phyloP scores from a whole-genome alignment of 2,329 filamentous ascomycete genomes.

The Aschersonia sp. region DNA sequence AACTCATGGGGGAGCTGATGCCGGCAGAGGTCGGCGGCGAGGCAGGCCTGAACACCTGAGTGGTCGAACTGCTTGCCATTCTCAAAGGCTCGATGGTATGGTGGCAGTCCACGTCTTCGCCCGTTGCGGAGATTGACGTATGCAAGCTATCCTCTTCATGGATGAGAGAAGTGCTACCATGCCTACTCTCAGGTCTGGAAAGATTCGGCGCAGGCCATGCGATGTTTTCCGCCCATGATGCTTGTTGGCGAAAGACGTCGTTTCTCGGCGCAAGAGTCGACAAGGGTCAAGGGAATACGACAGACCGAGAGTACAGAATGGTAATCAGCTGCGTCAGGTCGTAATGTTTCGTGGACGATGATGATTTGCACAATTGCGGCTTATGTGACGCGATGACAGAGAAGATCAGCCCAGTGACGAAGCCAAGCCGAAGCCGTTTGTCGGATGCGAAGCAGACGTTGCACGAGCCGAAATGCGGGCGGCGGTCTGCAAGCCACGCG shows the following conservation, averaged over 20 bases:
- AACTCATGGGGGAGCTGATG: conserved; percentile 9
- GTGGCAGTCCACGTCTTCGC: too few relatives aligned
- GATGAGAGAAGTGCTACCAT: background rate
- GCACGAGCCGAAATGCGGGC: background rate
- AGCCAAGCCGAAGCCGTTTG: background rate
- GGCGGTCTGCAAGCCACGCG: conserved; percentile 2
- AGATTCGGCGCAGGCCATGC: conserved; percentile 1
- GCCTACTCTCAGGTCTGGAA: conserved; percentile 3
- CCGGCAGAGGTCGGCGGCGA: conserved; percentile 3
- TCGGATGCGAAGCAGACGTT: background rate
- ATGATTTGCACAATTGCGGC: background rate
- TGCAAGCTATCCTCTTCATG: background rate
- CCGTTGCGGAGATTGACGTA: background rate
- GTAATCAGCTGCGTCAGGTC: too few relatives aligned
- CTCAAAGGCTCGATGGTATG: background rate
- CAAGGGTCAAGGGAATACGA: too few relatives aligned
- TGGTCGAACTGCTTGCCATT: conserved; percentile 16
- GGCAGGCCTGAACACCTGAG: conserved; percentile 15
- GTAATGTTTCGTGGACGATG: too few relatives aligned
- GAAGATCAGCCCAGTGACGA: background rate
- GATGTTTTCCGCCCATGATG: conserved; percentile 5
- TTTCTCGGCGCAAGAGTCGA: background rate
- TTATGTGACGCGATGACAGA: background rate
- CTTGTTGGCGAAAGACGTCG: background rate
- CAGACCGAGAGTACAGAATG: too few relatives aligned